These are phyloP conservation scores for Adansonia gregorii DNA, from an alignment of 441 rosid genomes.

Conservation along the genomic window DNA sequence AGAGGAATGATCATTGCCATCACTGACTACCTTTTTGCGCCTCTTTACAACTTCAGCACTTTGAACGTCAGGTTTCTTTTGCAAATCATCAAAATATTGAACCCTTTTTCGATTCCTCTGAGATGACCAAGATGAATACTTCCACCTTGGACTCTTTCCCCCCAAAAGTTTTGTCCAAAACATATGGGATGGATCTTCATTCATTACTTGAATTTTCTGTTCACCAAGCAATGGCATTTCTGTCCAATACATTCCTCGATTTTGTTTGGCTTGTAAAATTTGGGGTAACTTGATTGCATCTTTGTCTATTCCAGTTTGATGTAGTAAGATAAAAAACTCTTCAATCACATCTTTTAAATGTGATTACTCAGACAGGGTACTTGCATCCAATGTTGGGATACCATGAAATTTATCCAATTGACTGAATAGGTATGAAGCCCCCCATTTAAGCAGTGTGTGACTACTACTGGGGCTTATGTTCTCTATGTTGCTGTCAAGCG, in stretches of 20 bases:
- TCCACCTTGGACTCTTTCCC: conserved; percentile 72
- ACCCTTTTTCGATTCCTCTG: conserved; percentile 76
- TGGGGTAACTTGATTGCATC: conserved; percentile 40
- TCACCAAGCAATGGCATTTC: conserved; percentile 64
- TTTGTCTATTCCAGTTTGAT: conserved; percentile 44
- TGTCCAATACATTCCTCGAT: conserved; percentile 55
- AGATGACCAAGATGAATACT: conserved; percentile 50
- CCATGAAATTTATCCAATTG: conserved; percentile 67
- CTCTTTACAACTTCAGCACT: conserved; percentile 51
- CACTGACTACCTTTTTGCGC: conserved; percentile 51
- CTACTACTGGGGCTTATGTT: conserved; percentile 44
- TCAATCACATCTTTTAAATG: conserved; percentile 45
- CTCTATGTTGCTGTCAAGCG: conserved; percentile 49
- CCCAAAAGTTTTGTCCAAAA: conserved; percentile 76
- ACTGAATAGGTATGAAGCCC: conserved; percentile 66
- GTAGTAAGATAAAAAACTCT: conserved; percentile 61
- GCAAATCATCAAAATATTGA: conserved; percentile 39
- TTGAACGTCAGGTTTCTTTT: conserved; percentile 35
- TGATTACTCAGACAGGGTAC: conserved; percentile 38
- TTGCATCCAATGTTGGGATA: conserved; percentile 31
- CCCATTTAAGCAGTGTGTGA: conserved; percentile 86
- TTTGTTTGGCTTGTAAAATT: conserved; percentile 62
- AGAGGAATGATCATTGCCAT: conserved; percentile 35
- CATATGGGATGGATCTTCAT: conserved; percentile 58
- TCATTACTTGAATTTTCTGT: conserved; percentile 45